Base-by-base conservation (phyloP, 768 basidiomycete genomes). In the Podaxis sp. region DNA sequence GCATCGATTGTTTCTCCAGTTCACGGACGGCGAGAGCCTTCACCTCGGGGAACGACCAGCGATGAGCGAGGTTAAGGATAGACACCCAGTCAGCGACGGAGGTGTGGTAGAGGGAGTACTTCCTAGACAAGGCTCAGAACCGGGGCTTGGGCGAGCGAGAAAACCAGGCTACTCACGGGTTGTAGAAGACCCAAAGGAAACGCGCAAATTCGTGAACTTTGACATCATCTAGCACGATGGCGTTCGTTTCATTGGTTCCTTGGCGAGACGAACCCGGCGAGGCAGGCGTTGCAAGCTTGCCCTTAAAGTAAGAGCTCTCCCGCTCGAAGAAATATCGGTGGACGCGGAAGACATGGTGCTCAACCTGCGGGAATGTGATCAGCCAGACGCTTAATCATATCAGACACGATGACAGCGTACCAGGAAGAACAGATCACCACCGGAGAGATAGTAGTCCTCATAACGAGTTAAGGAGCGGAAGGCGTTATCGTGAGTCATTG, bases 311-410 rank as follows among this genome's bases (percentile, higher is more conserved):
- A 0, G 71, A 55, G 0, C 87, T 88, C 57, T 90, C 87, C 0
- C 88, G 75, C n/a, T 79, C 77, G 42, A 90, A 87, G 54, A 89
- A 88, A 49, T 82, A 85, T 0, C 82, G 77, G 63, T 89, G 87
- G 0, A 90, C 78, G 0, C 82, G 75, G 64, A 87, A 90, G 0
- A 83, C 73, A 3, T 76, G 71, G 59, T 85, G 79, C 53, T 87
- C 85, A 15, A 84, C 84, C 88, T 89, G 59, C 48, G 39, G 46
- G 51, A 7, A 49, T 42, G 11, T 38, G 33, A 39, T 58, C 40
- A 39, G 49, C 22, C 38, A 53, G 52, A 17, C 22, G 13, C 22
- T 3, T 2, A 26, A 52, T 2, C 8, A 42, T 28, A 39, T 40
- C 13, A 62, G 24, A 2, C 24, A 2, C 24, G 19, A 54, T 44